phyloP scores from a whole-genome alignment of 805 yeast species.

The Candida maltosa region DNA sequence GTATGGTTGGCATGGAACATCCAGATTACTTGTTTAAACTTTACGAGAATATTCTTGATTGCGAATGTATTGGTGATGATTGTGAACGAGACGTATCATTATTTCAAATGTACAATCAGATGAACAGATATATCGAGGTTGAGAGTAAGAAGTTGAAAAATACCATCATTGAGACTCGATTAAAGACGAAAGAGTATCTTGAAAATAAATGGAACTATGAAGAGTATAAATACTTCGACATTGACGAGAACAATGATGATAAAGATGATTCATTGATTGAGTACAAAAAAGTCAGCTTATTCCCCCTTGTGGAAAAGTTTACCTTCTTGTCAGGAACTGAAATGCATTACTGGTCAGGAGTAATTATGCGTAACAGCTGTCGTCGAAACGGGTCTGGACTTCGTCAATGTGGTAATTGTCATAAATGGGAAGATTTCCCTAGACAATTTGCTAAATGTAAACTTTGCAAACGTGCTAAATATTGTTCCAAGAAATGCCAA shows the following conservation, averaged over 20 bases:
- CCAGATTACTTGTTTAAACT: constrained; percentile 20
- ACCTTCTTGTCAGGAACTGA: constrained; percentile 73
- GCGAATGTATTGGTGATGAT: constrained; percentile 31
- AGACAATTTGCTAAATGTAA: constrained; percentile 94
- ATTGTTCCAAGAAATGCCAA: constrained; percentile 91
- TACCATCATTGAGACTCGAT: constrained; percentile 31
- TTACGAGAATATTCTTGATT: constrained; percentile 30
- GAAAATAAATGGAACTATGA: constrained; percentile 38
- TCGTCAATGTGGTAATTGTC: constrained; percentile 95
- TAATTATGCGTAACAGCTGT: constrained; percentile 95
- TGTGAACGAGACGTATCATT: constrained; percentile 33
- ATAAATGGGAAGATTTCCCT: constrained; percentile 88
- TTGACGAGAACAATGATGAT: constrained; percentile 35
- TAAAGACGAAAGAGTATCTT: constrained; percentile 28
- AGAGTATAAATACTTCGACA: constrained; percentile 36
- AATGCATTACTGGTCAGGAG: constrained; percentile 94
- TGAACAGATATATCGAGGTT: constrained; percentile 25
- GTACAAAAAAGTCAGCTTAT: constrained; percentile 59
- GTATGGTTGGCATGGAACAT: constrained; percentile 5
- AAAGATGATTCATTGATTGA: constrained; percentile 42
- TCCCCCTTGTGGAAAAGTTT: constrained; percentile 89
- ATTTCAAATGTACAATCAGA: constrained; percentile 28
- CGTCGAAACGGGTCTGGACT: constrained; percentile 93
- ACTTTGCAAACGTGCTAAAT: constrained; percentile 90
- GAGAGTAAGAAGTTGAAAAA: constrained; percentile 30